Conservation (phyloP, 805 yeast species). For the Saccharomycopsis microspora region DNA sequence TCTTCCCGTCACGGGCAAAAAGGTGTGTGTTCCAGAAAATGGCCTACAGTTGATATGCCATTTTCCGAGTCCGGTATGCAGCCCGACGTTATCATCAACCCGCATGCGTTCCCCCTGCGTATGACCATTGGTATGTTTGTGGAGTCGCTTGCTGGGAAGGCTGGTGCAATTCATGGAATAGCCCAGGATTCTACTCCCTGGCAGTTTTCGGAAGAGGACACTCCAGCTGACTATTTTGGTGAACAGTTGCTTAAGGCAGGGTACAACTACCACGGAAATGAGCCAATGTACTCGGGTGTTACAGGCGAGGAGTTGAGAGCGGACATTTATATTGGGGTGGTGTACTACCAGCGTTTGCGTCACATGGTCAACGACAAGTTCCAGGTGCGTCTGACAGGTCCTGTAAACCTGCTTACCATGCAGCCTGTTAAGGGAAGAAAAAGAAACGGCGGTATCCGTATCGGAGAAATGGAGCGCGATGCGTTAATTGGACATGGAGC, state of each 20-base stretch:
- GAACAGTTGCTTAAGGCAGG: conserved; percentile 83
- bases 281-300: conserved; percentile 97
- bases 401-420: conserved; percentile 93
- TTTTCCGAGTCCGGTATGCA: conserved; percentile 93
- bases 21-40: conserved; percentile 96
- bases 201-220: conserved; percentile 81
- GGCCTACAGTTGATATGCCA: conserved; percentile 97
- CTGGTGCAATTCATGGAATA: conserved; percentile 95
- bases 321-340: conserved; percentile 94
- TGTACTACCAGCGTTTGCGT: conserved; percentile 94
- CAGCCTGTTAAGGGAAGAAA: conserved; percentile 99
- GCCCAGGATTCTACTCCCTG: conserved; percentile 98
- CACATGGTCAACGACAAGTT: conserved; percentile 99
- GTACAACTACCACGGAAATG: conserved; percentile 95
- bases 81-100: conserved; percentile 96
- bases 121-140: conserved; percentile 99
- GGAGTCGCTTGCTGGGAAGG: conserved; percentile 96
- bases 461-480: conserved; percentile 99
- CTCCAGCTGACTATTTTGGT: conserved; percentile 97
- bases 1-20: conserved; percentile 97
- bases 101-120: conserved; percentile 99
- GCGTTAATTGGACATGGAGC: conserved; percentile 98
- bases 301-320: conserved; percentile 96
- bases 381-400: conserved; percentile 99
- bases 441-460: conserved; percentile 98